A percentile compares a stretch with the other conserved stretches of the same genome.
Conservation (phyloP, 139 green algal genomes). For the Eudorina sp. region DNA sequence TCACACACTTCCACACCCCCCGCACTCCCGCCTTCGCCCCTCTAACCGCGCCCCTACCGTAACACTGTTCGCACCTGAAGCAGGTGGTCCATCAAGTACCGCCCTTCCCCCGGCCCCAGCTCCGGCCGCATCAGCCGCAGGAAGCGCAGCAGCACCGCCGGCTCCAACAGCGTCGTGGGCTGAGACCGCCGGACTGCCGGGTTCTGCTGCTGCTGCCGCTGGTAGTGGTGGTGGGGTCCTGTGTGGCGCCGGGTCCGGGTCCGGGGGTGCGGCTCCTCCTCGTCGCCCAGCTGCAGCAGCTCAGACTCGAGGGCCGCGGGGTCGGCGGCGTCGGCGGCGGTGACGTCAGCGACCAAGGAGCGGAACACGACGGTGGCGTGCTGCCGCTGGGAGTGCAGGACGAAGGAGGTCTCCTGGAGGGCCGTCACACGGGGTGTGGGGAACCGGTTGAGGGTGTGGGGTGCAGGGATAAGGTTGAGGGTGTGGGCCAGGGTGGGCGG, state of each 20-base stretch:
- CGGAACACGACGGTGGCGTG: slow-evolving; percentile 19
- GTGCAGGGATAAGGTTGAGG: no score
- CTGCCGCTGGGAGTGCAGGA: slow-evolving; percentile 32
- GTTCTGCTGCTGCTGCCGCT: neutral
- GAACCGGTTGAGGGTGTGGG: no score
- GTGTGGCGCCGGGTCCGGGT: neutral
- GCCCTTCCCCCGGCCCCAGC: slow-evolving; percentile 28
- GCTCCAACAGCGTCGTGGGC: slow-evolving; percentile 49
- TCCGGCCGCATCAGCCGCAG: slow-evolving; percentile 51
- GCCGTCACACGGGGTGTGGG: neutral
- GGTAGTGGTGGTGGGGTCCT: neutral
- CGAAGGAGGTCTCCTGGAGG: slow-evolving; percentile 39
- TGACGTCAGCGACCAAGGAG: slow-evolving; percentile 19
- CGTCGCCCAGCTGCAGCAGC: no score
- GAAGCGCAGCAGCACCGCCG: slow-evolving; percentile 48
- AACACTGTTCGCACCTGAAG: slow-evolving; percentile 18
- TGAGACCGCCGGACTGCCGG: no score
- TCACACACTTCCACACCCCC: no score
- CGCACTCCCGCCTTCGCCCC: no score
- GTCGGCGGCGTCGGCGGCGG: neutral
- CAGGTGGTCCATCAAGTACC: slow-evolving; percentile 41
- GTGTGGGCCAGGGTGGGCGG: no score
- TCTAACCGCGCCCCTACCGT: no score
- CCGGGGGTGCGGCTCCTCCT: neutral
- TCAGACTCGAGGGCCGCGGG: no score